Evolutionary conservation across 2,329 filamentous ascomycete species (phyloP), one percentile per base, ranked within the genome.

Genomic region (Cercospora sp.): DNA sequence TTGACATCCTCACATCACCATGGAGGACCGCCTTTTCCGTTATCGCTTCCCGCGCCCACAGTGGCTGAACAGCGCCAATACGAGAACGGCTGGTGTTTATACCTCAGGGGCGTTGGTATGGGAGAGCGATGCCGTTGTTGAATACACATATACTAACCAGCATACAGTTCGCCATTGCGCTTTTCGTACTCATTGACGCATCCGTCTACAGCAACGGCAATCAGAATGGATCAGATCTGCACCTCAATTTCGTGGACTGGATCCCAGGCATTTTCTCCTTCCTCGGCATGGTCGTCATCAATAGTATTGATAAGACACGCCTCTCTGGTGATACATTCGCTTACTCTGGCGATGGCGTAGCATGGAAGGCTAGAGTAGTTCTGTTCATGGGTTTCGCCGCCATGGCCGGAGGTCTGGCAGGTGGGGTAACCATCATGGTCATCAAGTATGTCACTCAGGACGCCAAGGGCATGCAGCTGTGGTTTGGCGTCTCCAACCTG

Each of bases 201-300:
- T 85, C 88, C 18, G 83, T 87, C 67, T 90, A 84, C 81, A 90
- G 88, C 62, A 87, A 86, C 74, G 89, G 87, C 67, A 75, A 82
- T 65, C 84, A 83, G 75, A 90, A 90, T 78, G 86, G 85, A 70
- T 87, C 86, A 61, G 79, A 84, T 68, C 77, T 78, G 70, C 87
- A 90, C 79, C 84, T 91, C 76, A 90, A 86, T 78, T 90, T 91
- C 79, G 84, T 90, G 72, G 89, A 91, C 81, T 91, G 89, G 89
- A 88, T 91, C 73, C 89, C 89, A 3, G 85, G 86, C 69, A 91
- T 91, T 80, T 91, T 89, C 82, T 89, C 86, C 53, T 84, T 87
- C 69, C 83, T 91, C 34, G 89, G 89, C 69, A 90, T 91, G 89
- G 84, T 91, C 61, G 87, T 91, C 73, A 90, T 91, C 82, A 91